Evolutionary conservation across 331 rosid genomes (phyloP).

Genomic region (Malus hybrid): DNA sequence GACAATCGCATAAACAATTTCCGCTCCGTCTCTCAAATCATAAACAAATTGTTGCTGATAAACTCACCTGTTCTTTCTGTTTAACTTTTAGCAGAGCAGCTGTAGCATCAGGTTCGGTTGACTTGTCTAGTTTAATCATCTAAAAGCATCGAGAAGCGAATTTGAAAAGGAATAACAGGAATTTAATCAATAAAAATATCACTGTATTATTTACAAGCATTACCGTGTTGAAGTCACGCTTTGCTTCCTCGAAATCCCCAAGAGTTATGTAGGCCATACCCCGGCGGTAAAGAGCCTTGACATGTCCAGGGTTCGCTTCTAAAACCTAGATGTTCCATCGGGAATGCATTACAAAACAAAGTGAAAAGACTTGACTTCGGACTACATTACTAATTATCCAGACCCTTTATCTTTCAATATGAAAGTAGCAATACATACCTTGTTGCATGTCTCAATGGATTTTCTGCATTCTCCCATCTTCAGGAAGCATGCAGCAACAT

Average conservation of each 20-base stretch:
- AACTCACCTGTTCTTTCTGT: conserved; percentile 71
- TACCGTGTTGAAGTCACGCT: conserved; percentile 70
- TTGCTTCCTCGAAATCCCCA: conserved; percentile 93
- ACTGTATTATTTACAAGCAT: neutral
- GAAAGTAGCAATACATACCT: conserved; percentile 39
- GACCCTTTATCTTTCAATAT: neutral
- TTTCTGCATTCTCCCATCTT: conserved; percentile 83
- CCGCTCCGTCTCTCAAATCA: neutral
- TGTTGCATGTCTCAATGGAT: conserved; percentile 87
- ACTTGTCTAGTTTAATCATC: conserved; percentile 81
- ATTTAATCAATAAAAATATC: neutral
- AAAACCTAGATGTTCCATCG: conserved; percentile 53
- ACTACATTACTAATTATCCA: neutral
- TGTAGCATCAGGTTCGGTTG: conserved; percentile 73
- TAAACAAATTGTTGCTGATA: neutral
- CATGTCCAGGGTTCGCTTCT: conserved; percentile 85
- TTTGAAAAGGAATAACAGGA: conserved; percentile 7
- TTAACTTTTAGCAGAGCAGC: conserved; percentile 74
- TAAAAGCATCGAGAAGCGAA: conserved; percentile 12
- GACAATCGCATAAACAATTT: neutral
- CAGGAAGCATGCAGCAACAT: conserved; percentile 81
- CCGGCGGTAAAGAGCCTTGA: conserved; percentile 87
- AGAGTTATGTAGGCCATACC: conserved; percentile 89
- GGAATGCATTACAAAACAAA: conserved; percentile 8
- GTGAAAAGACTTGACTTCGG: neutral